Percentiles rank a stretch among this genome's conserved stretches.
Conservation (phyloP, 2,329 filamentous ascomycete species). For the Trichophyton schoenleinii region DNA sequence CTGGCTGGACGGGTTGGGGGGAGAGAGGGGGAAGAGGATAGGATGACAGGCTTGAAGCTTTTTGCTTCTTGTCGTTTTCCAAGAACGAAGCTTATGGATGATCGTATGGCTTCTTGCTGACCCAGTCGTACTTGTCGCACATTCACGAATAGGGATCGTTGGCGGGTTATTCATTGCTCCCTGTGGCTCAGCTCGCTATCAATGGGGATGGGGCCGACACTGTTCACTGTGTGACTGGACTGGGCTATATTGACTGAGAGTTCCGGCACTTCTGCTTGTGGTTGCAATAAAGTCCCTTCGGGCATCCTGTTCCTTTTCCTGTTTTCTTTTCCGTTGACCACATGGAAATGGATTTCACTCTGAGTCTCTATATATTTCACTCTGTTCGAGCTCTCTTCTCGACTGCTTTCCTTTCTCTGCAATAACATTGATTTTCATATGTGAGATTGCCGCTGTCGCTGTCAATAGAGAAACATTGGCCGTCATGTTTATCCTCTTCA, state of each 20-base stretch:
- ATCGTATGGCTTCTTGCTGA: background rate
- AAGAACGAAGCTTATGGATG: background rate
- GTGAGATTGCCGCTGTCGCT: background rate
- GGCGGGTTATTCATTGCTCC: background rate
- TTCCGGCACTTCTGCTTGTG: background rate
- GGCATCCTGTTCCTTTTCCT: background rate
- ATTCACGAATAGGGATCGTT: constrained; percentile 3
- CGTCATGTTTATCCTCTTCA: constrained; percentile 2
- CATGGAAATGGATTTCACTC: background rate
- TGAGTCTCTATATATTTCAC: background rate
- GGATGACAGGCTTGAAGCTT: background rate
- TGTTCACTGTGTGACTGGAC: constrained; percentile 1
- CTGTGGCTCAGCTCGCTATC: constrained; percentile 2
- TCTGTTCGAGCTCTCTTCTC: background rate
- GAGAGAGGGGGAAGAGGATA: background rate
- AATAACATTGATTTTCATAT: constrained; percentile 1
- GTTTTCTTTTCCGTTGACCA: background rate
- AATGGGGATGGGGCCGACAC: constrained; percentile 1
- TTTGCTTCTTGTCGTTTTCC: background rate
- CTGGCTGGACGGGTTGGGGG: background rate
- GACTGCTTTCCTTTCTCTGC: background rate
- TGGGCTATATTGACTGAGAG: constrained; percentile 2
- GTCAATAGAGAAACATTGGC: background rate
- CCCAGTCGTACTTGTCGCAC: background rate
- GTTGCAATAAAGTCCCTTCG: background rate